Percentiles rank a stretch among this genome's conserved stretches.
Conservation (phyloP, 768 basidiomycete species). For the Mycena rosella region DNA sequence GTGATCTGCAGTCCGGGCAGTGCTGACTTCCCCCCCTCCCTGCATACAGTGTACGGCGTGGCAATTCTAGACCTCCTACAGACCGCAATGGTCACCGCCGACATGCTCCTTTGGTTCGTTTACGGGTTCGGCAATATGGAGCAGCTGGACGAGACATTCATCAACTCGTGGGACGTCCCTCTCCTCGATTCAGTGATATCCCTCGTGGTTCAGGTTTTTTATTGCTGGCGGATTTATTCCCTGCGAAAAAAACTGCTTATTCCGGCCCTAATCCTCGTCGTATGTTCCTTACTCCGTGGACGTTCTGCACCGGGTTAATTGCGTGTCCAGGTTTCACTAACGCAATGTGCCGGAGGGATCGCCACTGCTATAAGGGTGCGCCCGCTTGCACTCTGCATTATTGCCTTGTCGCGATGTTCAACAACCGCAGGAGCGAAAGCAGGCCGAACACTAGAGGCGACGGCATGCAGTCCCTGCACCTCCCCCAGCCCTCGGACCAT, state of each 20-base stretch:
- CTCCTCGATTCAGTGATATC: constrained; percentile 36
- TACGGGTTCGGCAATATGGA: constrained; percentile 39
- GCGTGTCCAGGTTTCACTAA: constrained; percentile 16
- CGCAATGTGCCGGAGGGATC: constrained; percentile 24
- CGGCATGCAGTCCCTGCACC: constrained; percentile 21
- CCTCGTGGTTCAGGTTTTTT: constrained; percentile 38
- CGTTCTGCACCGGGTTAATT: not conserved
- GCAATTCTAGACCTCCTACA: constrained; percentile 37
- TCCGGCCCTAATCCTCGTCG: constrained; percentile 24
- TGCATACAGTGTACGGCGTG: constrained; percentile 36
- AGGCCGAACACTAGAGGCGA: not conserved
- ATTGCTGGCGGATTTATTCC: constrained; percentile 35
- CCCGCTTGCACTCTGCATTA: too few species aligned
- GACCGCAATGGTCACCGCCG: constrained; percentile 36
- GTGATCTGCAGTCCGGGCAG: not conserved
- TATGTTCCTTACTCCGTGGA: not conserved
- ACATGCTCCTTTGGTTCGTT: constrained; percentile 42
- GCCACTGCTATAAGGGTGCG: constrained; percentile 22
- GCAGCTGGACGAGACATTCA: constrained; percentile 25
- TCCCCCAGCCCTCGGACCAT: constrained; percentile 1
- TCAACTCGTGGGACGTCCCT: constrained; percentile 38
- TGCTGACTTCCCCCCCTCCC: not conserved
- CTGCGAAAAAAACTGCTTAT: constrained; percentile 18
- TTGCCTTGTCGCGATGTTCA: constrained; percentile 27
- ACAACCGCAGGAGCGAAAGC: constrained; percentile 17